phyloP scores from a whole-genome alignment of 2,329 filamentous ascomycete species.

The Clonostachys sp. region DNA sequence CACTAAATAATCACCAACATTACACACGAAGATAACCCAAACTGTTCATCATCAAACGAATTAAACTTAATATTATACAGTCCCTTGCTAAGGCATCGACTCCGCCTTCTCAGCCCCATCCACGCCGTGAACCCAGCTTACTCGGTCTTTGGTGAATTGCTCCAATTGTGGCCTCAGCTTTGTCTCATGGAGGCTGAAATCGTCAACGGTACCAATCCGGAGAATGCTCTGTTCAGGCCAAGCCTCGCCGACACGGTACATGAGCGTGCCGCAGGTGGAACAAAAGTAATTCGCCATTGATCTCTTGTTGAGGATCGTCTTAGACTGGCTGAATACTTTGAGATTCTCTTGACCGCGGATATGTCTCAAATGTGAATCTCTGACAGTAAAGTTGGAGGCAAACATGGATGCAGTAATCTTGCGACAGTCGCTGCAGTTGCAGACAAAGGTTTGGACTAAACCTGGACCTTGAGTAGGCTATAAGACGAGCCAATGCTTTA shows the following conservation, averaged over 20 bases:
- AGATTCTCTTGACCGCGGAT: conserved; percentile 47
- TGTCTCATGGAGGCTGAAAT: conserved; percentile 52
- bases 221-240: conserved; percentile 43
- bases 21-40: too few relatives aligned
- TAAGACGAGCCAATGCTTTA: neutral
- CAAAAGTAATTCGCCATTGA: conserved; percentile 62
- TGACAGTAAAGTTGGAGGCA: conserved; percentile 51
- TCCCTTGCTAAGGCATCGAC: neutral
- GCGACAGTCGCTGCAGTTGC: conserved; percentile 57
- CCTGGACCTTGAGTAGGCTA: conserved; percentile 40
- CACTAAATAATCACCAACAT: too few relatives aligned
- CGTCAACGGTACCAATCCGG: conserved; percentile 58
- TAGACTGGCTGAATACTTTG: conserved; percentile 33
- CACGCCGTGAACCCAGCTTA: conserved; percentile 35
- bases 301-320: conserved; percentile 39
- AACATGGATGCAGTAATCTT: conserved; percentile 62
- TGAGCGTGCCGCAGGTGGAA: conserved; percentile 50
- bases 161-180: conserved; percentile 49
- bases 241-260: conserved; percentile 46
- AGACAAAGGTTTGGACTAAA: conserved; percentile 47
- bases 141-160: conserved; percentile 45
- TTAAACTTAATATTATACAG: too few relatives aligned
- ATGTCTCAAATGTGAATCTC: conserved; percentile 37
- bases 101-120: neutral
- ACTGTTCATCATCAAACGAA: too few relatives aligned